These are phyloP conservation scores for Fusarium sp. DNA, from an alignment of 2,329 filamentous ascomycete species.

Conservation along the genomic window DNA sequence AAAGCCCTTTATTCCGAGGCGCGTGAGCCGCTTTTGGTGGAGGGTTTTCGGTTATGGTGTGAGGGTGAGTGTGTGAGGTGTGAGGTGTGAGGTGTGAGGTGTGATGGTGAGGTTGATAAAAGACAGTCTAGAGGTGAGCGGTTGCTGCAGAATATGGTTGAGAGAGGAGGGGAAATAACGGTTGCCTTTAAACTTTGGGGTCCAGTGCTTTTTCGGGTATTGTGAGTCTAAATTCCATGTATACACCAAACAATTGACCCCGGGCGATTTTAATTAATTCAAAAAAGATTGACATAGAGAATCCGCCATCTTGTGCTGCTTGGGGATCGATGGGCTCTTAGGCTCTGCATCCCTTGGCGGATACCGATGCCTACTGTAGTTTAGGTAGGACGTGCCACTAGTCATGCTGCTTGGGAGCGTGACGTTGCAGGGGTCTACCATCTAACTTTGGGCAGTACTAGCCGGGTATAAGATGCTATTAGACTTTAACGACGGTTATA, in stretches of 20 bases:
- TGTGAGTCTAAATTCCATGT: background rate
- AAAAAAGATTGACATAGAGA: background rate
- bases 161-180: background rate
- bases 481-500: background rate
- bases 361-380: conserved; percentile 4
- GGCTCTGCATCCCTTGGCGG: conserved; percentile 6
- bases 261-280: background rate
- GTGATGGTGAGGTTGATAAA: conserved; percentile 9
- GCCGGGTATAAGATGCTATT: background rate
- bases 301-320: background rate
- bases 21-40: conserved; percentile 34
- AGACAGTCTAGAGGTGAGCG: background rate
- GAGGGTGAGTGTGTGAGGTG: conserved; percentile 3
- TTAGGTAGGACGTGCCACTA: conserved; percentile 9
- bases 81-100: background rate
- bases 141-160: background rate
- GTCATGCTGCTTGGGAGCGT: conserved; percentile 18
- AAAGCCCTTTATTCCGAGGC: conserved; percentile 14
- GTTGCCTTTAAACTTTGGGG: background rate
- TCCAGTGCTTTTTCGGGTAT: background rate
- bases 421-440: conserved; percentile 7
- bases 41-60: conserved; percentile 18
- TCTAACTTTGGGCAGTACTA: background rate
- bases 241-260: background rate
- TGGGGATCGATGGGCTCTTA: background rate